Conservation (phyloP, 768 basidiomycete genomes). For the Boletus huronensis region DNA sequence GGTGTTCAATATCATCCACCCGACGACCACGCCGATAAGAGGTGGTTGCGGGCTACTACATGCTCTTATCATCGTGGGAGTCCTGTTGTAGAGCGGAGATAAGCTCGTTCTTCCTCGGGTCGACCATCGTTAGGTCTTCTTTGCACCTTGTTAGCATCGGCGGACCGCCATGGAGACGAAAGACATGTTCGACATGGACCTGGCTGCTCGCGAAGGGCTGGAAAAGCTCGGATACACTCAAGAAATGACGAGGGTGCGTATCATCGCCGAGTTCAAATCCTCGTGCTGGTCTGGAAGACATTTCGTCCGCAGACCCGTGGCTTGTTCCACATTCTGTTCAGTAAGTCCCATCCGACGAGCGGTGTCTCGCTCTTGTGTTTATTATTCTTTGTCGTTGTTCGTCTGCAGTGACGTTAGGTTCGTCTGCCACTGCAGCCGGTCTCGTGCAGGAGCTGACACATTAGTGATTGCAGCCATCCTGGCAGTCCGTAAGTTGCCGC, state of each 20-base stretch:
- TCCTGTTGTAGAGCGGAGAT: not conserved
- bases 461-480: conserved; percentile 44
- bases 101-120: not conserved
- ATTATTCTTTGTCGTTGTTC: not conserved
- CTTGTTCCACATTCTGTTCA: conserved; percentile 50
- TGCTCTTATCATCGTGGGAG: not conserved
- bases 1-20: not conserved
- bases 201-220: conserved; percentile 34
- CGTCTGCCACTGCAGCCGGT: not conserved
- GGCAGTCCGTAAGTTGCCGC: conserved; percentile 53
- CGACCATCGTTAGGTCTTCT: not conserved
- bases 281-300: not conserved
- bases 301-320: conserved; percentile 41
- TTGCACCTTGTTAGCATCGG: not conserved
- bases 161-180: conserved; percentile 11
- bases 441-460: not conserved
- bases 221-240: conserved; percentile 55
- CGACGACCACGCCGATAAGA: not conserved
- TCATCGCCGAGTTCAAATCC: not conserved
- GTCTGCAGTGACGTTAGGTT: conserved; percentile 47
- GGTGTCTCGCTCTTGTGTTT: not conserved
- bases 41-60: not conserved
- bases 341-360: conserved; percentile 31
- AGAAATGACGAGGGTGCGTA: conserved; percentile 48
- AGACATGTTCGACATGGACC: conserved; percentile 19